Evolutionary conservation across 1,139 yeast genomes (phyloP), one percentile per base, ranked within the genome.

Genomic region (Kodamaea derodonti): DNA sequence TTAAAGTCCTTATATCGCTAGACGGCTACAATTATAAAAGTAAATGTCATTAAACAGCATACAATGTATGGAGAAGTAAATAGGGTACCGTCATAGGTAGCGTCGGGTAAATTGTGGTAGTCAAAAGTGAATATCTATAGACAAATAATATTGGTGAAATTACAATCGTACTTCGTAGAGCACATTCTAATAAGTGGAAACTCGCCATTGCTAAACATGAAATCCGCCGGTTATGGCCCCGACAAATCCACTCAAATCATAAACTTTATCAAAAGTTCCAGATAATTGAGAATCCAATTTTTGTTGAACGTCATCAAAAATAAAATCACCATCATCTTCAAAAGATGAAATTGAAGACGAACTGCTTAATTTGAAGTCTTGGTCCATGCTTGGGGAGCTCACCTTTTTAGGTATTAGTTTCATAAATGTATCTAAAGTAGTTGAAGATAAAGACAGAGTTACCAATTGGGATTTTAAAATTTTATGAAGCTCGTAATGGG

Each of bases 261-360:
- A 58, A 13, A 54, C 52, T 34, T 51, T 57, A 26, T 56, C 59
- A 20, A 42, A 42, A 13, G 44, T 48, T 1, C 59, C 52, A 31
- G 50, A 39, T 20, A 54, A 42, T 39, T 57, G 54, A 20, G 41
- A 46, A 17, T 54, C 52, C 20, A 56, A 38, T 29, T 44, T 47
- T 30, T 48, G 50, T 27, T 53, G 53, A 20, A 51, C 43, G 14
- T 50, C 57, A 33, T 58, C 64, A 36, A 58, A 58, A 9, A 58
- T 41, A 14, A 56, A 49, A 10, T 39, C 41, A 20, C 44, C 47
- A 15, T 33, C 38, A 10, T 31, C 32, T 27, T 30, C 31, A 17
- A 35, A 36, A 17, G 35, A 34, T 10, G 42, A 30, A 20, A 23
- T 31, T 3, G 45, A 37, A n/a, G 39, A 22, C 15, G 39, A 33